phyloP scores from a whole-genome alignment of 2,329 filamentous ascomycete species.

The Verticillium albo-atrum region DNA sequence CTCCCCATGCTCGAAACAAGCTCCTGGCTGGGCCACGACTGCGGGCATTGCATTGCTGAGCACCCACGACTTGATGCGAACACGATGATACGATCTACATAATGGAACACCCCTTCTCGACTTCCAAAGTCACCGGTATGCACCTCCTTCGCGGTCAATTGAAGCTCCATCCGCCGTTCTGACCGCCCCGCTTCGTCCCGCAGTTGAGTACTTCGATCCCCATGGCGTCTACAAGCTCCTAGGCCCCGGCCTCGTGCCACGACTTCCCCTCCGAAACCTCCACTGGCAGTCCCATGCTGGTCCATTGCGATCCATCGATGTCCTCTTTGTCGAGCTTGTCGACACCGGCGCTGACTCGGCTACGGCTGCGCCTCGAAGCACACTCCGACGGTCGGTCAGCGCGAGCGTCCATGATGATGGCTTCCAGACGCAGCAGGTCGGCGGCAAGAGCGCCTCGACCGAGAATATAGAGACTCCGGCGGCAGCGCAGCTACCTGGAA shows the following conservation, averaged over 20 bases:
- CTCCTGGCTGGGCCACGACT: neutral
- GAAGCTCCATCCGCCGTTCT: neutral
- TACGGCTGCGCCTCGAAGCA: constrained; percentile 16
- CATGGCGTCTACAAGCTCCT: constrained; percentile 82
- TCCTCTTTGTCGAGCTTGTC: constrained; percentile 85
- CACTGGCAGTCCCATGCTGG: constrained; percentile 96
- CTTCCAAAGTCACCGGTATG: constrained; percentile 73
- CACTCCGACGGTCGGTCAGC: constrained; percentile 24
- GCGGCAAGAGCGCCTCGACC: constrained; percentile 28
- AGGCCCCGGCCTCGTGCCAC: constrained; percentile 69
- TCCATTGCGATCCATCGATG: constrained; percentile 88
- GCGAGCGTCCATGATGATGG: constrained; percentile 47
- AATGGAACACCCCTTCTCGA: constrained; percentile 65
- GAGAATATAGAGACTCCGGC: constrained; percentile 30
- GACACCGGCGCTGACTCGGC: constrained; percentile 45
- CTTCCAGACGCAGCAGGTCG: constrained; percentile 53
- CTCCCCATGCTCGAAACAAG: neutral
- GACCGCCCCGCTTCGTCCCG: constrained; percentile 10
- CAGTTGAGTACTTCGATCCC: constrained; percentile 96
- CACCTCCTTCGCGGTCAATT: neutral
- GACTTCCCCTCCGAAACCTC: constrained; percentile 82
- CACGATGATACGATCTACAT: constrained; percentile 24
- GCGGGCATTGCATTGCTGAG: constrained; percentile 24
- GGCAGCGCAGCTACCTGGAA: constrained; percentile 24
- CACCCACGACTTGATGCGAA: constrained; percentile 3